These are phyloP conservation scores for Aspergillus candidus DNA, from an alignment of 2,329 filamentous ascomycete species.

Conservation along the genomic window DNA sequence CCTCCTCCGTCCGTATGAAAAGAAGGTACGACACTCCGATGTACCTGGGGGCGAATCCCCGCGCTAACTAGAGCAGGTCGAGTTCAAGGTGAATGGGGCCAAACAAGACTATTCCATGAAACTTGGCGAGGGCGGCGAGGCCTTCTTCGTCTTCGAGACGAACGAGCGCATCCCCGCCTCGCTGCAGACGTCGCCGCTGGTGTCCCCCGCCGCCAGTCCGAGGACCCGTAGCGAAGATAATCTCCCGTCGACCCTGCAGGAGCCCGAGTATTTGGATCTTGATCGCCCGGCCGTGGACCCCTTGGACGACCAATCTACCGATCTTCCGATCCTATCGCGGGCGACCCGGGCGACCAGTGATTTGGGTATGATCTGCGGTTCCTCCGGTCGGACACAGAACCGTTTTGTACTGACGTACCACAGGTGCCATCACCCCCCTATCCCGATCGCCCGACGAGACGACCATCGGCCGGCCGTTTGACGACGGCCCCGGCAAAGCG, in stretches of 20 bases:
- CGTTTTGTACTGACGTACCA: slow-evolving; percentile 5
- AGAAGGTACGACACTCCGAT: slow-evolving; percentile 57
- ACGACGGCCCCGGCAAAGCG: slow-evolving; percentile 33
- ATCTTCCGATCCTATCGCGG: slow-evolving; percentile 24
- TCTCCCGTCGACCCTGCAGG: slow-evolving; percentile 35
- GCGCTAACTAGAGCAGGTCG: slow-evolving; percentile 50
- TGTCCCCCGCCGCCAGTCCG: slow-evolving; percentile 83
- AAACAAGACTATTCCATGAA: slow-evolving; percentile 98
- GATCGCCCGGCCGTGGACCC: slow-evolving; percentile 23
- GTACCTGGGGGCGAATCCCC: neutral
- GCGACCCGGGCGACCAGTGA: slow-evolving; percentile 42
- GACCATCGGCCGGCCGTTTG: slow-evolving; percentile 21
- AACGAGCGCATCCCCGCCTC: slow-evolving; percentile 85
- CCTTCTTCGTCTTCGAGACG: slow-evolving; percentile 98
- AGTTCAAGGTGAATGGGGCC: slow-evolving; percentile 87
- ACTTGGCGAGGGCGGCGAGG: slow-evolving; percentile 91
- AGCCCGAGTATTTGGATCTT: slow-evolving; percentile 48
- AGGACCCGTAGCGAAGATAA: slow-evolving; percentile 33
- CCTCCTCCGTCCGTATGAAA: slow-evolving; percentile 86
- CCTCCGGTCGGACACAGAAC: neutral
- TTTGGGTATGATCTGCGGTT: slow-evolving; percentile 28
- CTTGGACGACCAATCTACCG: slow-evolving; percentile 16
- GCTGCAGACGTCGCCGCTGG: slow-evolving; percentile 87
- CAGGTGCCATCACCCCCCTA: slow-evolving; percentile 36
- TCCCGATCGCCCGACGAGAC: slow-evolving; percentile 35